Base-by-base conservation (phyloP, 306 rosid species). In the Casuarina cunninghamiana region DNA sequence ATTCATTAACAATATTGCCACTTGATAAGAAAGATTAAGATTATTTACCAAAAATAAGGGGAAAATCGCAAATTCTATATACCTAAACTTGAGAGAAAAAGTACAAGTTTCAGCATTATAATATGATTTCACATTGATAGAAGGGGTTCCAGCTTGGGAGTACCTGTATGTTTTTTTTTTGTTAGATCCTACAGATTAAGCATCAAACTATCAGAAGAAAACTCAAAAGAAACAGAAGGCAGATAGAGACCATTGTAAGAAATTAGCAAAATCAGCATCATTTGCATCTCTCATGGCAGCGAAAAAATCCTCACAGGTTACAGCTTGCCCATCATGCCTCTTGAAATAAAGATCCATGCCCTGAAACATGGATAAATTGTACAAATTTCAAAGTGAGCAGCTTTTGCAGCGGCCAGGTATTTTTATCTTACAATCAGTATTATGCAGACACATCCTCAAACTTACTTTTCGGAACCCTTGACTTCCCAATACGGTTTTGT, bases 341-440 rank as follows among this genome's bases (percentile, higher is more conserved):
- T 93, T 80, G 77, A 96, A 96, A 79, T 96, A 96, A 78, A 96
- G 97, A 89, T 93, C 99, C 99, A 96, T 96, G 83, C 99, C 99
- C 99, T 96, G 87, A 75, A 77, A 83, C 66, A 48, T 16, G 62
- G 50, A 43, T 51, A 77, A 79, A 45, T 82, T 75, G 38, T 51
- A 61, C 61, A 49, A 74, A 69, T 58, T 58, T 60, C 60, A 81
- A 46, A 77, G 78, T 66, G 62, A 55, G 74, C 49, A 69, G 10
- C 42, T 51, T 44, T 77, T 19, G 53, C 19, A 69, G 49, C 26
- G 79, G 45, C 80, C 69, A 61, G 35, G 75, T 10, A 32, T 74
- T 72, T 35, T 39, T 63, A 42, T 38, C 48, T 69, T 72, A 57
- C 75, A 42, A 77, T 60, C 60, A 62, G 26, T 13, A 50, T 12